These are phyloP conservation scores for Inga laurina DNA, from an alignment of 306 rosid genomes.

Conservation along the genomic window DNA sequence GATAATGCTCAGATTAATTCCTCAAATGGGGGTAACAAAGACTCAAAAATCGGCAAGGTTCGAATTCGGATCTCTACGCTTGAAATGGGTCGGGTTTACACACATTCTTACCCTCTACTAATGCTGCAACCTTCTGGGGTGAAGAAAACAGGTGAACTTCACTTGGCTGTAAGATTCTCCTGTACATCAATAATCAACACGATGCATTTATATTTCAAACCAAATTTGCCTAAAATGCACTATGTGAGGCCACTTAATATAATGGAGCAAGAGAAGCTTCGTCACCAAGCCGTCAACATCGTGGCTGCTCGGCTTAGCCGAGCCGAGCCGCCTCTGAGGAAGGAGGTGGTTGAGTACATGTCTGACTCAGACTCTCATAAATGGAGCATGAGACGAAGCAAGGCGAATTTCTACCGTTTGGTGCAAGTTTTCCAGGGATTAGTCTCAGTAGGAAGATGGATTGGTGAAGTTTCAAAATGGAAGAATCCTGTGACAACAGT, in stretches of 20 bases:
- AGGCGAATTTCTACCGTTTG: constrained; percentile 84
- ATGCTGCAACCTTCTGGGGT: constrained; percentile 79
- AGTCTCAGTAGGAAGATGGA: constrained; percentile 57
- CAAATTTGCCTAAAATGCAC: constrained; percentile 94
- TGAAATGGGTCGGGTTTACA: constrained; percentile 76
- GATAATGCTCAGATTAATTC: constrained; percentile 61
- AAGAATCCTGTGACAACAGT: constrained; percentile 68
- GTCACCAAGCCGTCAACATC: constrained; percentile 62
- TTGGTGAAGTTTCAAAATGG: constrained; percentile 80
- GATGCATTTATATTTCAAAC: constrained; percentile 68
- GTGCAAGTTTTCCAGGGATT: constrained; percentile 59
- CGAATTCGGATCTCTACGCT: constrained; percentile 88
- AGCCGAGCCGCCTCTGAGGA: constrained; percentile 85
- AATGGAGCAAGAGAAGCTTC: constrained; percentile 73
- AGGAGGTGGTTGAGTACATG: constrained; percentile 83
- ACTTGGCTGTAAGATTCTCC: constrained; percentile 84
- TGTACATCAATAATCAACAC: constrained; percentile 60
- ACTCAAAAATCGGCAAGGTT: constrained; percentile 75
- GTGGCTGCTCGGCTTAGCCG: constrained; percentile 78
- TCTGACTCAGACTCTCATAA: constrained; percentile 82
- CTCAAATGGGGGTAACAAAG: constrained; percentile 61
- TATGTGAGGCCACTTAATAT: constrained; percentile 67
- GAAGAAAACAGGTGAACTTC: constrained; percentile 88
- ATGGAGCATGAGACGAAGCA: constrained; percentile 97
- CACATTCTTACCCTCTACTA: constrained; percentile 74